Conservation (phyloP, 129 eudicot genomes). For the Pulicaria dysenterica region DNA sequence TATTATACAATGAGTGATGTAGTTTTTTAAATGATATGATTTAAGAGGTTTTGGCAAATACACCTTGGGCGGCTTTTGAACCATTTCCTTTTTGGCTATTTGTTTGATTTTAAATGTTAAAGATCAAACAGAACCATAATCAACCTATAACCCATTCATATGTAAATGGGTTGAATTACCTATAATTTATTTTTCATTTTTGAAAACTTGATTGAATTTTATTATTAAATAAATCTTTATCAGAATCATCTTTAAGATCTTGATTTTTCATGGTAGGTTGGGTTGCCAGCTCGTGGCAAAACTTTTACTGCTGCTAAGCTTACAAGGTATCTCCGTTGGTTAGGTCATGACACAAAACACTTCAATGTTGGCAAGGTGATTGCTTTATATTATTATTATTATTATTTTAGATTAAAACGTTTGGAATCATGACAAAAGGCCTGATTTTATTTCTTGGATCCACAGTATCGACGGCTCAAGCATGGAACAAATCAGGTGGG, state of each 20-base stretch:
- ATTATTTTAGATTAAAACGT: constrained; percentile 1
- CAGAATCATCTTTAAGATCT: background rate
- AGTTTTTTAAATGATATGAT: background rate
- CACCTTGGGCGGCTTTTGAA: background rate
- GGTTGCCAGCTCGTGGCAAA: constrained; percentile 99
- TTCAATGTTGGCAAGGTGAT: constrained; percentile 98
- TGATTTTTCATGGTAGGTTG: constrained; percentile 61
- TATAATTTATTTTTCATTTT: background rate
- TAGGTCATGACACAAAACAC: constrained; percentile 98
- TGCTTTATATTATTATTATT: background rate
- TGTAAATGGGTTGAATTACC: background rate
- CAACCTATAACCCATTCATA: background rate
- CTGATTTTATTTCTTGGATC: constrained; percentile 31
- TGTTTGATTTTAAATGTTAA: background rate
- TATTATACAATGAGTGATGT: background rate
- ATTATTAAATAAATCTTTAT: too few species aligned
- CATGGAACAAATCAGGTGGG: constrained; percentile 95
- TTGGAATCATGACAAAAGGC: constrained; percentile 20
- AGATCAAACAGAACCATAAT: background rate
- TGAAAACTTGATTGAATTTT: too few species aligned
- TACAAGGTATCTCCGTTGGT: constrained; percentile 98
- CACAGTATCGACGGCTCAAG: constrained; percentile 94
- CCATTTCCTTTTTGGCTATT: constrained; percentile 2
- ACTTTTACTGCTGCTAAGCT: constrained; percentile 98
- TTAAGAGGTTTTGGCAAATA: too few species aligned